These are phyloP conservation scores for Kwoniella heveanensis DNA, from an alignment of 768 basidiomycete genomes.

Conservation along the genomic window DNA sequence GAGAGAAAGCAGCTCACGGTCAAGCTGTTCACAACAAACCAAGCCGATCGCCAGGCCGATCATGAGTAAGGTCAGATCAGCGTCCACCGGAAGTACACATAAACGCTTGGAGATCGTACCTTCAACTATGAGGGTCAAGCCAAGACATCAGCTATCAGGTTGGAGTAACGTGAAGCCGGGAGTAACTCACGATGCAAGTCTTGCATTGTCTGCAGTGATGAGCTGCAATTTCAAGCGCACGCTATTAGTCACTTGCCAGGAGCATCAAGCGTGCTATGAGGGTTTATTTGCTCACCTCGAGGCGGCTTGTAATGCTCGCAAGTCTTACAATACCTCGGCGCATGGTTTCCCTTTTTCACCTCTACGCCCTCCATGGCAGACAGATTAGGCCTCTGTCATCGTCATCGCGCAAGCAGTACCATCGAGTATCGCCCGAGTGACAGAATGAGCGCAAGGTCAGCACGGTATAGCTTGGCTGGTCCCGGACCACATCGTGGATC, in stretches of 20 bases:
- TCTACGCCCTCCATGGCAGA: slow-evolving; percentile 72
- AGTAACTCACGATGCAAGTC: slow-evolving; percentile 61
- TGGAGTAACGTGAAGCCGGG: neutral
- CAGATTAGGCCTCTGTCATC: slow-evolving; percentile 70
- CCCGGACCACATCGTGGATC: too few species aligned
- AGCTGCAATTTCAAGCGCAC: too few species aligned
- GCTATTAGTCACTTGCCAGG: too few species aligned
- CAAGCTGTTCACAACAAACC: slow-evolving; percentile 13
- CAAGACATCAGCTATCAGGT: slow-evolving; percentile 2
- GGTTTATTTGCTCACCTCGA: slow-evolving; percentile 59
- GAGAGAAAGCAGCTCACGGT: slow-evolving; percentile 26
- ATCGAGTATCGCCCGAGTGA: too few species aligned
- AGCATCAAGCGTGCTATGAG: too few species aligned
- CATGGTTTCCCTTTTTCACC: slow-evolving; percentile 83
- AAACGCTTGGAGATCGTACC: slow-evolving; percentile 66
- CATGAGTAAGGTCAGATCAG: neutral
- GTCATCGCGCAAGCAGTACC: too few species aligned
- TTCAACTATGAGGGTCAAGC: slow-evolving; percentile 70
- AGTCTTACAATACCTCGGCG: slow-evolving; percentile 80
- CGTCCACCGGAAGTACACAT: too few species aligned
- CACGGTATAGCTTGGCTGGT: too few species aligned
- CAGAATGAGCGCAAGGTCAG: too few species aligned
- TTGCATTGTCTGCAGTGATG: slow-evolving; percentile 92
- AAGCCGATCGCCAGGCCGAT: neutral
- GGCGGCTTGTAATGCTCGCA: slow-evolving; percentile 86